These are phyloP conservation scores for Pilaira anomala DNA, from an alignment of 192 early-diverging fungal genomes.

Conservation along the genomic window DNA sequence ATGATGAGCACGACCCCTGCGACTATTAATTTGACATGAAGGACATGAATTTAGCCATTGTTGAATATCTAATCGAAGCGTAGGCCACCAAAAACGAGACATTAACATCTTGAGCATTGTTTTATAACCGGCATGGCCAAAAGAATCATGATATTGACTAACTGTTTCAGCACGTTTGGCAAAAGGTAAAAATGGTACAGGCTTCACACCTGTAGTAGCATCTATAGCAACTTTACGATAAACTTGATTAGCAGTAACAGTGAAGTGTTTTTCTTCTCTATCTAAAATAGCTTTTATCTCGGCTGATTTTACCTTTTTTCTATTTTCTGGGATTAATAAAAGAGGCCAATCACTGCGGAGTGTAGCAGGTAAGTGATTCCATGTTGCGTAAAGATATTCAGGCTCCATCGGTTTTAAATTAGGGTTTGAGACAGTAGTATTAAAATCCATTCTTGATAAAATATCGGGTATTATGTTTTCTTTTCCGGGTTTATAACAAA, in stretches of 20 bases:
- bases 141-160: not conserved
- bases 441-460: not conserved
- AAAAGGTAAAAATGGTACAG: not conserved
- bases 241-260: not conserved
- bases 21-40: conserved; percentile 2
- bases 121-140: not conserved
- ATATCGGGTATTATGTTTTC: conserved; percentile 9
- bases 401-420: conserved; percentile 1
- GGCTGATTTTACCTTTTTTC: not conserved
- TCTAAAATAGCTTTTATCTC: not conserved
- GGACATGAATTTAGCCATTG: conserved; percentile 12
- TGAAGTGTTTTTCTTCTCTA: not conserved
- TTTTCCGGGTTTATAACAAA: conserved; percentile 13
- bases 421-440: not conserved
- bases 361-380: not conserved
- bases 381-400: conserved; percentile 1
- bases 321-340: not conserved
- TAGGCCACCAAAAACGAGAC: conserved; percentile 15
- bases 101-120: not conserved
- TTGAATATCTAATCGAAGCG: not conserved
- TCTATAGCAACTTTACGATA: not conserved
- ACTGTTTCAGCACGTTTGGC: conserved; percentile 3
- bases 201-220: not conserved
- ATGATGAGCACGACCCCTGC: not conserved
- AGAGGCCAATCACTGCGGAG: not conserved